A percentile compares a stretch with the other conserved stretches of the same genome.
Conservation (phyloP, 179 eudicot genomes). For the Spinacia oleracea region DNA sequence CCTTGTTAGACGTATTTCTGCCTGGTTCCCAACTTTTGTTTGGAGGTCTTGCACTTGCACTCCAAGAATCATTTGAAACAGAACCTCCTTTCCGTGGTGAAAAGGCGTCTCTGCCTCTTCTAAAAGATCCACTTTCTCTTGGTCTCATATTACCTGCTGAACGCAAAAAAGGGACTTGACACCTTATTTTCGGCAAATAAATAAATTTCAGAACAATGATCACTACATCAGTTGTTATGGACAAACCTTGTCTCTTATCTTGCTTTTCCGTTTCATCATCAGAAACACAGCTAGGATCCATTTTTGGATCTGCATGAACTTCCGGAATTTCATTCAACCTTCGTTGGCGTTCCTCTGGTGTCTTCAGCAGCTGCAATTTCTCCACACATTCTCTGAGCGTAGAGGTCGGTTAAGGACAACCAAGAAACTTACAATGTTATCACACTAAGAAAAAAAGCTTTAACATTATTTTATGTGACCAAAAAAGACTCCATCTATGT, state of each 20-base stretch:
- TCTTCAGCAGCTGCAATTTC: constrained; percentile 84
- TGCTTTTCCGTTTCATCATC: constrained; percentile 67
- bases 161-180: constrained; percentile 19
- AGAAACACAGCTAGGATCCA: constrained; percentile 88
- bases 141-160: constrained; percentile 53
- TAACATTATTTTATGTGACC: not conserved
- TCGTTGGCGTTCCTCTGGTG: constrained; percentile 91
- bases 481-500: not conserved
- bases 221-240: not conserved
- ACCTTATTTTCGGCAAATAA: not conserved
- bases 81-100: constrained; percentile 66
- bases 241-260: constrained; percentile 46
- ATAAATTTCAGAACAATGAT: not conserved
- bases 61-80: constrained; percentile 60
- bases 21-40: constrained; percentile 51
- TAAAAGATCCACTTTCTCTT: constrained; percentile 52
- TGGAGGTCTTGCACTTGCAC: constrained; percentile 46
- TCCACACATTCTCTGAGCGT: constrained; percentile 99
- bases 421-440: constrained; percentile 1
- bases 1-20: constrained; percentile 48
- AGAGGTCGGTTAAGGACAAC: constrained; percentile 57
- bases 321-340: constrained; percentile 86
- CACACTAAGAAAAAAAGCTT: not conserved
- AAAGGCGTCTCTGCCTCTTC: constrained; percentile 60
- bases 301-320: constrained; percentile 91